A percentile compares a stretch with the other conserved stretches of the same genome.
Evolutionary conservation across 352 stramenopile species (phyloP).

Genomic region (Pythium scleroteichum): DNA sequence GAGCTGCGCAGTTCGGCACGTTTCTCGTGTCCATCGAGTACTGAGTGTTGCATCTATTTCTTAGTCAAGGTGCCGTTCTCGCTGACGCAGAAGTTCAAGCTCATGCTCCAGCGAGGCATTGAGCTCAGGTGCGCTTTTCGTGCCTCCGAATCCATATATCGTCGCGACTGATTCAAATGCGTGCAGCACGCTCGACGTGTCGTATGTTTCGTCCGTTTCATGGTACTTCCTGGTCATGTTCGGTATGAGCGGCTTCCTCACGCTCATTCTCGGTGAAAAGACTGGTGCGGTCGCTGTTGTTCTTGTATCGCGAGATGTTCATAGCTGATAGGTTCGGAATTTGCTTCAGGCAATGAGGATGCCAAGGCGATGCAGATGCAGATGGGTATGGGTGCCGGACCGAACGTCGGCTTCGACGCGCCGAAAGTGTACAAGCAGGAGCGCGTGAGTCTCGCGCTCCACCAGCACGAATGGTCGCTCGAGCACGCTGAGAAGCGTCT

Average conservation of each 20-base stretch:
- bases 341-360: constrained; percentile 62
- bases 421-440: constrained; percentile 90
- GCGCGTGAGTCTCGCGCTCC: constrained; percentile 77
- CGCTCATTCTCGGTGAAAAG: constrained; percentile 94
- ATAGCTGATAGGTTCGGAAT: neutral
- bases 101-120: constrained; percentile 97
- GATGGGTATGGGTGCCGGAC: constrained; percentile 88
- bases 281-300: constrained; percentile 31
- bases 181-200: constrained; percentile 93
- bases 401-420: constrained; percentile 89
- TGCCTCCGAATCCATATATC: too few species aligned
- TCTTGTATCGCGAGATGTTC: constrained; percentile 16
- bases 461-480: constrained; percentile 81
- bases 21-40: too few species aligned
- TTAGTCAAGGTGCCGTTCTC: constrained; percentile 97
- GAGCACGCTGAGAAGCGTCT: constrained; percentile 85
- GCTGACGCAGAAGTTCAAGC: constrained; percentile 97
- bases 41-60: constrained; percentile 4
- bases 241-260: constrained; percentile 96
- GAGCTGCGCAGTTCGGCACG: constrained; percentile 7
- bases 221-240: constrained; percentile 99
- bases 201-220: constrained; percentile 96
- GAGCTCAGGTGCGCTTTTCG: constrained; percentile 94
- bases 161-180: too few species aligned
- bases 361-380: constrained; percentile 91